These are phyloP conservation scores for Austroboletus sp. DNA, from an alignment of 1,284 basidiomycete genomes.

Conservation along the genomic window DNA sequence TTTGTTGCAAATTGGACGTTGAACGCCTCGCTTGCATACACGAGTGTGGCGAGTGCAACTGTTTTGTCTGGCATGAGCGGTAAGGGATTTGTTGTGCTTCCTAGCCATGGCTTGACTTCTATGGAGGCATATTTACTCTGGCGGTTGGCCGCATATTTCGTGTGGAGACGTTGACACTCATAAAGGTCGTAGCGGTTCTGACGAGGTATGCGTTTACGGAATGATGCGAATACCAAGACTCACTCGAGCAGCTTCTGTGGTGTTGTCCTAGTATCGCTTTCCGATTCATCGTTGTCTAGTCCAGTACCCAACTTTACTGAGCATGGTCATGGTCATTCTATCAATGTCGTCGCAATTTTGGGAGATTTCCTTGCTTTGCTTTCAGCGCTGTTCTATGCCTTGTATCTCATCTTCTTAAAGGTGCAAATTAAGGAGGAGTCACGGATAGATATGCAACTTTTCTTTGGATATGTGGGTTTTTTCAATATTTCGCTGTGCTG, in stretches of 20 bases:
- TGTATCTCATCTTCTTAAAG: constrained; percentile 91
- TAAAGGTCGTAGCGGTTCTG: constrained; percentile 77
- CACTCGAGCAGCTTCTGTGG: constrained; percentile 58
- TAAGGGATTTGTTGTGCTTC: constrained; percentile 33
- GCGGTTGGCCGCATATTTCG: constrained; percentile 77
- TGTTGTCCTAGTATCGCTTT: constrained; percentile 79
- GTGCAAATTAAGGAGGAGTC: constrained; percentile 78
- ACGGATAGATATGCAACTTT: constrained; percentile 85
- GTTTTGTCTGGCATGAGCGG: constrained; percentile 86
- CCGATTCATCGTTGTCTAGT: constrained; percentile 48
- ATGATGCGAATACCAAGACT: constrained; percentile 1
- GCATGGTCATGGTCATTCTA: constrained; percentile 18
- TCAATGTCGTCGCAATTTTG: constrained; percentile 38
- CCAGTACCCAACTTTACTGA: constrained; percentile 11
- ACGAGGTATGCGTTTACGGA: constrained; percentile 53
- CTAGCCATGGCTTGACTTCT: constrained; percentile 2
- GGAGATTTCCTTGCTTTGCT: constrained; percentile 79
- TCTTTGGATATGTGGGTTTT: constrained; percentile 89
- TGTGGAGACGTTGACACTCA: constrained; percentile 72
- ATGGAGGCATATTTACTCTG: constrained; percentile 89
- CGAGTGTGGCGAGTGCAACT: constrained; percentile 86
- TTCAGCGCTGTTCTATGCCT: constrained; percentile 81
- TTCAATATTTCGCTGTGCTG: constrained; percentile 81
- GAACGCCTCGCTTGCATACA: constrained; percentile 76
- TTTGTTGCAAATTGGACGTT: constrained; percentile 88